Evolutionary conservation across 2,329 filamentous ascomycete genomes (phyloP).

Genomic region (Cercospora sesami): DNA sequence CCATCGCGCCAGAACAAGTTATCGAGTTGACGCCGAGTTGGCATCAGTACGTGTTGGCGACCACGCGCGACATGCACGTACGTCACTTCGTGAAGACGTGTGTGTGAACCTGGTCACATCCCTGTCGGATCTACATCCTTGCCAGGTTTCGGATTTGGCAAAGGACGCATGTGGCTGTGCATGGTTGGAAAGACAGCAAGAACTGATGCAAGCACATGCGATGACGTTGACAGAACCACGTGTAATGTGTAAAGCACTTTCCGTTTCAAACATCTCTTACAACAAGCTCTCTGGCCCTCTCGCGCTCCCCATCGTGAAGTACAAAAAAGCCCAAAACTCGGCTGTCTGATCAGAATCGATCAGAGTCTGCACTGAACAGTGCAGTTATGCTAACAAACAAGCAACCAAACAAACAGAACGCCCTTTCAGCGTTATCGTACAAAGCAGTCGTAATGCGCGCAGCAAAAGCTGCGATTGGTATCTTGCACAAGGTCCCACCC

Average conservation of each 20-base stretch:
- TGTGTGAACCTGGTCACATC: constrained; percentile 5
- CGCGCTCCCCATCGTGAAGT: neutral
- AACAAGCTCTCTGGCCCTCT: neutral
- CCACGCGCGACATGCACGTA: neutral
- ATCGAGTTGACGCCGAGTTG: neutral
- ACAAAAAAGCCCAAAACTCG: neutral
- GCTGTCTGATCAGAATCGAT: neutral
- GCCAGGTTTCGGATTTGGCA: neutral
- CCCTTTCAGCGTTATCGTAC: constrained; percentile 5
- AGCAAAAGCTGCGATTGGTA: constrained; percentile 17
- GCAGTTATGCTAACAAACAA: neutral
- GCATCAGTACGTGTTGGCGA: neutral
- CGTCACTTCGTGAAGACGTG: constrained; percentile 3
- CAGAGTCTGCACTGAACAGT: neutral
- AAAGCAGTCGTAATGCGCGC: constrained; percentile 10
- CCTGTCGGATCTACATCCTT: constrained; percentile 6
- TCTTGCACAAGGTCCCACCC: constrained; percentile 7
- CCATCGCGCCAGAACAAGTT: neutral
- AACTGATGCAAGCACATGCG: neutral
- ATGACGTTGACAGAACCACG: constrained; percentile 1
- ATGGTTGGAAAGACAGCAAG: neutral
- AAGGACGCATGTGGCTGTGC: constrained; percentile 6
- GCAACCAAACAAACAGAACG: neutral
- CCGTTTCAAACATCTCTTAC: neutral
- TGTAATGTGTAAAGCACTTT: neutral